Evolutionary conservation across 305 asterid species (phyloP).

Genomic region (Fraxinus velutina): DNA sequence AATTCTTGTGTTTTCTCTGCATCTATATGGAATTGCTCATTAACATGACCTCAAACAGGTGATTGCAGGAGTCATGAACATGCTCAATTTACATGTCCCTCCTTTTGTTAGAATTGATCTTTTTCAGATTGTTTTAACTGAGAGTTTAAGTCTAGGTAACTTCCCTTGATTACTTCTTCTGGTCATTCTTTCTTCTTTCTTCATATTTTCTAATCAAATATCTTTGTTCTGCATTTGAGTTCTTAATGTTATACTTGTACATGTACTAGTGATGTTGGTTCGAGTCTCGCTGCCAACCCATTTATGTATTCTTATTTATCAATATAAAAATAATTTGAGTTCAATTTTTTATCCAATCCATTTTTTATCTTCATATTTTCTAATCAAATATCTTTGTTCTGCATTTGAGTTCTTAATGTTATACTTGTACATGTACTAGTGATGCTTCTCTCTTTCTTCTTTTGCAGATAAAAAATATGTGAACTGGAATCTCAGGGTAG

Average conservation of each 20-base stretch:
- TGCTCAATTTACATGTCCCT: constrained; percentile 61
- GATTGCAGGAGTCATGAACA: constrained; percentile 71
- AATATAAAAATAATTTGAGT: too few species aligned
- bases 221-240: background rate
- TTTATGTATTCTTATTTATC: too few species aligned
- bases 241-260: background rate
- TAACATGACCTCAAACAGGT: constrained; percentile 53
- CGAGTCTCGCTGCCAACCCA: too few species aligned
- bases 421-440: constrained; percentile 6
- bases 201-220: background rate
- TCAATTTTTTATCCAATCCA: too few species aligned
- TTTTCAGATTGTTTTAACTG: constrained; percentile 67
- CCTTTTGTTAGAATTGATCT: constrained; percentile 85
- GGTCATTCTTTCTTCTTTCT: background rate
- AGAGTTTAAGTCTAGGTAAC: constrained; percentile 71
- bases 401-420: constrained; percentile 4
- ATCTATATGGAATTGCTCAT: constrained; percentile 24
- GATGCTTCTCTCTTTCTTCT: constrained; percentile 16
- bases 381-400: background rate
- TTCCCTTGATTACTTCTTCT: constrained; percentile 15
- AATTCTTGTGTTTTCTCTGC: constrained; percentile 12
- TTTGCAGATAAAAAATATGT: constrained; percentile 70
- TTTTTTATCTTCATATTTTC: background rate
- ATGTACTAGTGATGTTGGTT: too few species aligned
- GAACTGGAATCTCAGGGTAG: constrained; percentile 81